phyloP scores from a whole-genome alignment of 2,329 filamentous ascomycete genomes.

The Colletotrichum filicis region DNA sequence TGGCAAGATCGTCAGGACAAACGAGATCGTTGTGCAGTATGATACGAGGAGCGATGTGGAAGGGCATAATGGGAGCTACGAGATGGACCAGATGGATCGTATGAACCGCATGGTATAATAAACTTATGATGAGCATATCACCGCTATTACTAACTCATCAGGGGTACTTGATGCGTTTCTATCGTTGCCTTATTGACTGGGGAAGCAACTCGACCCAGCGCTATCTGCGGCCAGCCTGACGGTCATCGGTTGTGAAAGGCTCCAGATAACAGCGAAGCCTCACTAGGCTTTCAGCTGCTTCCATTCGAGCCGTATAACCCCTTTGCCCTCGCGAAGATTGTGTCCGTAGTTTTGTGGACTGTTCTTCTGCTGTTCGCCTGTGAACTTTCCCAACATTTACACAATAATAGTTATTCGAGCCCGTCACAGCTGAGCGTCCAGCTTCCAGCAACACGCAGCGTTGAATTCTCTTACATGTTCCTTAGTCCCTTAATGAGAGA shows the following conservation, averaged over 20 bases:
- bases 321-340: not conserved
- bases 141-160: too few species aligned
- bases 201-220: too few species aligned
- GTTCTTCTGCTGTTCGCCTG: too few species aligned
- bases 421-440: too few species aligned
- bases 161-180: too few species aligned
- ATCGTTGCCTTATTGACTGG: too few species aligned
- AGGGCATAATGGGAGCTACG: slow-evolving; percentile 4
- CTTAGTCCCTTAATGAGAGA: not conserved
- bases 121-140: not conserved
- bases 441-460: too few species aligned
- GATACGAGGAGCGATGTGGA: slow-evolving; percentile 16
- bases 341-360: not conserved
- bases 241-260: too few species aligned
- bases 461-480: too few species aligned
- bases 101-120: slow-evolving; percentile 28
- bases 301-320: not conserved
- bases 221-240: too few species aligned
- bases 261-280: not conserved
- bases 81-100: slow-evolving; percentile 27
- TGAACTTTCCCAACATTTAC: too few species aligned
- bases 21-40: slow-evolving; percentile 37
- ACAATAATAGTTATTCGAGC: too few species aligned
- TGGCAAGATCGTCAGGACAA: slow-evolving; percentile 37
- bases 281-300: not conserved